Evolutionary conservation across 1,284 basidiomycete species (phyloP), one percentile per base, ranked within the genome.

Genomic region (Neolentinus lepideus): DNA sequence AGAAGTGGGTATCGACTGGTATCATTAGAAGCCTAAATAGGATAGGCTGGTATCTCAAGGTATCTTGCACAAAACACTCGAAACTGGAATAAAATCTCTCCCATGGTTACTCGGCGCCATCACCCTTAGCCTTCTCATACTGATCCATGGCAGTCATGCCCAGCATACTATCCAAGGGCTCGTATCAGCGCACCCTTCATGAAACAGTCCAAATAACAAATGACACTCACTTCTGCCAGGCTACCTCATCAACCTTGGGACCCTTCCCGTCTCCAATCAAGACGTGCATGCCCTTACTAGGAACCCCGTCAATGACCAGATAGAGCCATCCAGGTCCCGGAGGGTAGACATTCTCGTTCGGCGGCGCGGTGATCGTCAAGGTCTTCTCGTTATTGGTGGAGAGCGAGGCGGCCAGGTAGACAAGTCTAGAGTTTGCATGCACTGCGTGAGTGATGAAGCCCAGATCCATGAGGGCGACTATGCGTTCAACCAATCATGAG

Each of bases 311-410:
- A 1, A 81, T 78, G 22, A 93, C 74, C 26, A 92, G 66, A 62
- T 82, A 90, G 35, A 94, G 64, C 78, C 84, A 91, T 8, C 81
- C 92, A 2, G 90, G 90, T 4, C 92, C 92, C 54, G 90, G 88
- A 4, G 89, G 88, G 60, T 92, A 90, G 14, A 92, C 68, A 48
- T 73, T 74, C 3, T 74, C 76, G 59, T 80, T 74, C 1, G 85
- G 84, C 1, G 90, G 90, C 67, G 73, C 16, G 1, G 61, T 65
- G 57, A 80, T 68, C 0, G 68, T 72, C 16, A 80, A 68, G 16
- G 67, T 65, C 60, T 68, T 73, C 47, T 64, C 61, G 57, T 73
- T 63, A 9, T 64, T 9, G 56, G 66, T 62, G 14, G 70, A 69
- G 1, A 73, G 61, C 10, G 70, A 67, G 4, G 68, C 65, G 1